These are phyloP conservation scores for Talaromyces sp. DNA, from an alignment of 2,329 filamentous ascomycete species.

Conservation along the genomic window DNA sequence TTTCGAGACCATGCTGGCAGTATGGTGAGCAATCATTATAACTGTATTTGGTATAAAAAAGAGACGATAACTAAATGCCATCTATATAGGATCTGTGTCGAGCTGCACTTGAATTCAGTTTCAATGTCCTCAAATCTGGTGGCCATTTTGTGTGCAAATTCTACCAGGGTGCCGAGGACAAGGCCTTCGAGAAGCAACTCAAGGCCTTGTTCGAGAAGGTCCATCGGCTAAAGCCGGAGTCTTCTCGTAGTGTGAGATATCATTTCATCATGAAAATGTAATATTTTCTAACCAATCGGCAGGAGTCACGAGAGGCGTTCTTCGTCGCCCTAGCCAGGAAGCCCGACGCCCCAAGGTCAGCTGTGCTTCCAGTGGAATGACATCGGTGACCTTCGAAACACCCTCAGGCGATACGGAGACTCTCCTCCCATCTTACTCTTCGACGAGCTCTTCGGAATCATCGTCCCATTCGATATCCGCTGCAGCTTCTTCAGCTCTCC, in stretches of 20 bases:
- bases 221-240: constrained; percentile 81
- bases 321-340: constrained; percentile 76
- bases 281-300: constrained; percentile 7
- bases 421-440: constrained; percentile 11
- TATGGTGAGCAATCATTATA: constrained; percentile 61
- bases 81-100: constrained; percentile 71
- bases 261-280: not conserved
- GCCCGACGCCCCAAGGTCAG: constrained; percentile 39
- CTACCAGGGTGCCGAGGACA: constrained; percentile 87
- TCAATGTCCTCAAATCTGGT: constrained; percentile 71
- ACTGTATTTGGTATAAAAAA: not conserved
- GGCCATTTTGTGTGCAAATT: constrained; percentile 98
- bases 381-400: not conserved
- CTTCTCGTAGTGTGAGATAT: constrained; percentile 69
- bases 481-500: constrained; percentile 39
- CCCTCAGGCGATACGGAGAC: not conserved
- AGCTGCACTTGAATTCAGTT: constrained; percentile 78
- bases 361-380: constrained; percentile 33
- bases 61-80: not conserved
- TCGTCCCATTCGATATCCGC: constrained; percentile 42
- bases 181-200: constrained; percentile 66
- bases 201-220: constrained; percentile 74
- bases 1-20: constrained; percentile 88
- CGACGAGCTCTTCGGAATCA: constrained; percentile 31
- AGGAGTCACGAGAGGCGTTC: constrained; percentile 81